Percentiles rank a stretch among this genome's conserved stretches.
phyloP scores from a whole-genome alignment of 225 moss, liverwort and hornwort species.

The Asterella californica region DNA sequence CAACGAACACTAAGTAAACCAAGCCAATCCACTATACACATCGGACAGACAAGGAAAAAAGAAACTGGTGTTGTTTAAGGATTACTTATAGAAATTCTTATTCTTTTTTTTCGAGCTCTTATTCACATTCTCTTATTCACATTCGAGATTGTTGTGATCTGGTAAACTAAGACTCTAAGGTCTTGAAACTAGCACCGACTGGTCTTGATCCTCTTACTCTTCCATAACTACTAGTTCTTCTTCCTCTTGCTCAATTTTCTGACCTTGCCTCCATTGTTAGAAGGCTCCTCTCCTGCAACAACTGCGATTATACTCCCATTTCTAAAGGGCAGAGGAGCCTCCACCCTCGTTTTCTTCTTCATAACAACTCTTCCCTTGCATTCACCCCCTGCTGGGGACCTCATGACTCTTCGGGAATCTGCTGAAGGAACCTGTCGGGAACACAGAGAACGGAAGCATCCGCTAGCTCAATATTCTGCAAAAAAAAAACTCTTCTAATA shows the following conservation, averaged over 20 bases:
- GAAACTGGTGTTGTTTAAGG: too few relatives aligned
- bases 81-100: too few relatives aligned
- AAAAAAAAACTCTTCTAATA: neutral
- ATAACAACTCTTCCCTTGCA: neutral
- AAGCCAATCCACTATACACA: too few relatives aligned
- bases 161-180: too few relatives aligned
- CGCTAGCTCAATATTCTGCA: neutral
- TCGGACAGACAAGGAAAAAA: too few relatives aligned
- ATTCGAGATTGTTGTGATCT: too few relatives aligned
- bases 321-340: slow-evolving; percentile 13
- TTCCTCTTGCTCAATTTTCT: neutral
- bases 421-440: neutral
- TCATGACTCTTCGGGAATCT: neutral
- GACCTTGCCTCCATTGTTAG: neutral
- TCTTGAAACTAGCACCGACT: too few relatives aligned
- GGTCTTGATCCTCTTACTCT: too few relatives aligned
- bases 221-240: too few relatives aligned
- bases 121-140: too few relatives aligned
- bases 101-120: too few relatives aligned
- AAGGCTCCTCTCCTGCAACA: neutral
- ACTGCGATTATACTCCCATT: neutral
- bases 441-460: neutral
- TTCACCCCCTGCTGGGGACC: neutral
- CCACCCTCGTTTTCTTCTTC: slow-evolving; percentile 22
- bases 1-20: too few relatives aligned